phyloP scores from a whole-genome alignment of 768 basidiomycete species.

The Boletus tomentosulus region DNA sequence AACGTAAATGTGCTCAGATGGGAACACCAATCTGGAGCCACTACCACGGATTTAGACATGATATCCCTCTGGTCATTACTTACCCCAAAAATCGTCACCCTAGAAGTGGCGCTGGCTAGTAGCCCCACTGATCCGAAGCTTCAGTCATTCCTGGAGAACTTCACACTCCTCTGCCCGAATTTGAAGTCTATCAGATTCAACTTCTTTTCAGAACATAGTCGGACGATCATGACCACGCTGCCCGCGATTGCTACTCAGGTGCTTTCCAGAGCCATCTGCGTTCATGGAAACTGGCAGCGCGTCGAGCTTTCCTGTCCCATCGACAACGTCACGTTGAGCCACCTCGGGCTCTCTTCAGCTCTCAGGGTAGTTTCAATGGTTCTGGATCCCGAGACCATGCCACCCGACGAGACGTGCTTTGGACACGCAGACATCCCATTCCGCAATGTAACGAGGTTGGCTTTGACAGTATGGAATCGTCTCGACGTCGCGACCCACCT shows the following conservation, averaged over 20 bases:
- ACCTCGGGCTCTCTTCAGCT: neutral
- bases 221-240: neutral
- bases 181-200: neutral
- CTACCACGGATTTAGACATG: too few species aligned
- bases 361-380: constrained; percentile 2
- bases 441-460: neutral
- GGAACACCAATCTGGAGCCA: neutral
- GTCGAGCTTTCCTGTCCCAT: neutral
- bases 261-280: neutral
- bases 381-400: neutral
- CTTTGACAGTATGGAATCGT: neutral
- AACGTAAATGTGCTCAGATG: constrained; percentile 1
- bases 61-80: neutral
- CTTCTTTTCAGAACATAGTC: neutral
- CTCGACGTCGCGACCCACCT: neutral
- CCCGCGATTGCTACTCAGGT: neutral
- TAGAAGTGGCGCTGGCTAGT: neutral
- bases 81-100: neutral
- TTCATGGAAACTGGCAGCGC: neutral
- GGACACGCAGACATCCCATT: neutral
- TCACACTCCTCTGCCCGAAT: neutral
- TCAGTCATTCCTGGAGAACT: neutral
- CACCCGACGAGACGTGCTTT: neutral
- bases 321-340: neutral
- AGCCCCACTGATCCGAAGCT: neutral